These are phyloP conservation scores for Elsinoe necatrix DNA, from an alignment of 2,329 filamentous ascomycete species.

Conservation along the genomic window DNA sequence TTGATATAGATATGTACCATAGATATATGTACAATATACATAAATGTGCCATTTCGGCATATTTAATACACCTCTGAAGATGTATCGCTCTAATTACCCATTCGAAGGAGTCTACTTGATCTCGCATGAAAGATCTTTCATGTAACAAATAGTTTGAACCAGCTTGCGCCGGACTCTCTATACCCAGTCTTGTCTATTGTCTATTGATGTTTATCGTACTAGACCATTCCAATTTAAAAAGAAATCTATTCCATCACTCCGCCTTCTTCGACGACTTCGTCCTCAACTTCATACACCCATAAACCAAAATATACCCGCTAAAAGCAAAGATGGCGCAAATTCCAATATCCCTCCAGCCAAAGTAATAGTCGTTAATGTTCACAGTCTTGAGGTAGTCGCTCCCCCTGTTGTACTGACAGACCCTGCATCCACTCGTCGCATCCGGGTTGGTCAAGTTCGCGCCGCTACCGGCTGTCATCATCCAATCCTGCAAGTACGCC, in stretches of 20 bases:
- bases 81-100: too few relatives aligned
- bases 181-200: background rate
- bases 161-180: constrained; percentile 4
- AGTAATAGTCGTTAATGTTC: constrained; percentile 53
- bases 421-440: constrained; percentile 46
- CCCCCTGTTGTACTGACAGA: constrained; percentile 53
- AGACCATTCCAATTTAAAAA: background rate
- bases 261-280: constrained; percentile 36
- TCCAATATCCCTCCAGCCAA: constrained; percentile 58
- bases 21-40: too few relatives aligned
- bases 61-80: too few relatives aligned
- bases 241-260: constrained; percentile 20
- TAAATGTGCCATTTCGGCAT: too few relatives aligned
- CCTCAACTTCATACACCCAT: constrained; percentile 35
- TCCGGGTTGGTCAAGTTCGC: constrained; percentile 52
- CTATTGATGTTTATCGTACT: background rate
- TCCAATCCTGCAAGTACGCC: constrained; percentile 49
- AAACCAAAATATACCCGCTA: constrained; percentile 46
- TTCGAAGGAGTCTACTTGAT: too few relatives aligned
- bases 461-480: constrained; percentile 39
- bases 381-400: constrained; percentile 52
- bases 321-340: constrained; percentile 51
- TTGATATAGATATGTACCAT: too few relatives aligned
- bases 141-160: background rate
- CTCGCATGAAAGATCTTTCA: too few relatives aligned